Percentiles rank a stretch among this genome's conserved stretches.
Conservation (phyloP, 169 alveolate genomes). For the Cryptosporidium muris region DNA sequence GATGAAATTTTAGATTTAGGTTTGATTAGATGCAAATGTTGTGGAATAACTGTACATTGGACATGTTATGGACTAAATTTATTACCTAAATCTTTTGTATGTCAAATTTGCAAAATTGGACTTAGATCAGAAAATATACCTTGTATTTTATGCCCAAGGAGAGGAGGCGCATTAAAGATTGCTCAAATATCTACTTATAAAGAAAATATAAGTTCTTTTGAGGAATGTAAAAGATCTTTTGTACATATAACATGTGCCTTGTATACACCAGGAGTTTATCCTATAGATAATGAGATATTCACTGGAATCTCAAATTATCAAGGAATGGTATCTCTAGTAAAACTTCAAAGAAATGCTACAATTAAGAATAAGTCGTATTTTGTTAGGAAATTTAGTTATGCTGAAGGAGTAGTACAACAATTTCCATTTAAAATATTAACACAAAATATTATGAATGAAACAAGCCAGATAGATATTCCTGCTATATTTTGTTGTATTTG, state of each 20-base stretch:
- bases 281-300: conserved; percentile 5
- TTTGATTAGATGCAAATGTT: conserved; percentile 26
- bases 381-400: conserved; percentile 36
- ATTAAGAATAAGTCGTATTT: conserved; percentile 8
- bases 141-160: conserved; percentile 52
- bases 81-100: not conserved
- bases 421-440: conserved; percentile 36
- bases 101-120: conserved; percentile 42
- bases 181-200: conserved; percentile 36
- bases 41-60: conserved; percentile 55
- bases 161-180: conserved; percentile 44
- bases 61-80: conserved; percentile 40
- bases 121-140: conserved; percentile 28
- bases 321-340: conserved; percentile 56
- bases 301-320: conserved; percentile 32
- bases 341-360: not conserved
- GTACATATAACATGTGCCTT: conserved; percentile 35
- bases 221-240: conserved; percentile 18
- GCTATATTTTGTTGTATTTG: conserved; percentile 53
- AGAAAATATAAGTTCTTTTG: not conserved
- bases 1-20: not conserved
- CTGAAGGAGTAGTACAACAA: conserved; percentile 44
- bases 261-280: conserved; percentile 53
- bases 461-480: conserved; percentile 20
- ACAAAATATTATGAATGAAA: conserved; percentile 6